These are phyloP conservation scores for Fusarium fujikuroi DNA, from an alignment of 2,329 filamentous ascomycete genomes.

Conservation along the genomic window DNA sequence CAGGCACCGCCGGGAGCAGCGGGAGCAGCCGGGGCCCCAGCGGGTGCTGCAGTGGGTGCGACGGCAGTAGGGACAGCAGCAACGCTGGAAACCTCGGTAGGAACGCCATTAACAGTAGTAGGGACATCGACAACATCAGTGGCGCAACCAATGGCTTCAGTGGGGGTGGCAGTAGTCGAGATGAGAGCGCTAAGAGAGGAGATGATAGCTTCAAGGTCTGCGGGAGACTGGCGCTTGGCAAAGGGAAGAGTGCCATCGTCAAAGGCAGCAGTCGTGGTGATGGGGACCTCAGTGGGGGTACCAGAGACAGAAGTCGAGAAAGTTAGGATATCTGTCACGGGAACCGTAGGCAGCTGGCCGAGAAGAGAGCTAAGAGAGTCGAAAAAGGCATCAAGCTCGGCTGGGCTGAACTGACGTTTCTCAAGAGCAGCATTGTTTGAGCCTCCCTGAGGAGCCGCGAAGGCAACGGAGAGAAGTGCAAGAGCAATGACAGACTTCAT, in stretches of 20 bases:
- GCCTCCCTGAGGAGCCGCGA: not conserved
- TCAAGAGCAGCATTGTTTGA: not conserved
- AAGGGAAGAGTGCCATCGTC: not conserved
- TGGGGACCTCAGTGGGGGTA: not conserved
- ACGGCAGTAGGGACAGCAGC: not conserved
- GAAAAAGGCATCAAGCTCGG: not conserved
- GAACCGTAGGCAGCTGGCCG: not conserved
- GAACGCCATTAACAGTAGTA: not conserved
- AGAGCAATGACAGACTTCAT: conserved; percentile 1
- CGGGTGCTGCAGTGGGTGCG: not conserved
- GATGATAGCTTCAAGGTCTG: not conserved
- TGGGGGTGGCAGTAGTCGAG: not conserved
- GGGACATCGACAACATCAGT: not conserved
- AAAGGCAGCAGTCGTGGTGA: not conserved
- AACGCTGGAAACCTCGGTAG: not conserved
- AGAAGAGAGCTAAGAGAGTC: not conserved
- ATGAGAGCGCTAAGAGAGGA: not conserved
- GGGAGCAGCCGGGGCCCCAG: not conserved
- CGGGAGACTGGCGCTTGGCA: not conserved
- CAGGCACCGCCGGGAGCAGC: not conserved
- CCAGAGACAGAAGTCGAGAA: not conserved
- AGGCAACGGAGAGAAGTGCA: not conserved
- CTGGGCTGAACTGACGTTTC: not conserved
- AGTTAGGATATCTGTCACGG: not conserved
- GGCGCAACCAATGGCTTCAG: not conserved